Evolutionary conservation across 2,329 filamentous ascomycete species (phyloP), one percentile per base, ranked within the genome.

Genomic region (Sarocladium brachiariae): DNA sequence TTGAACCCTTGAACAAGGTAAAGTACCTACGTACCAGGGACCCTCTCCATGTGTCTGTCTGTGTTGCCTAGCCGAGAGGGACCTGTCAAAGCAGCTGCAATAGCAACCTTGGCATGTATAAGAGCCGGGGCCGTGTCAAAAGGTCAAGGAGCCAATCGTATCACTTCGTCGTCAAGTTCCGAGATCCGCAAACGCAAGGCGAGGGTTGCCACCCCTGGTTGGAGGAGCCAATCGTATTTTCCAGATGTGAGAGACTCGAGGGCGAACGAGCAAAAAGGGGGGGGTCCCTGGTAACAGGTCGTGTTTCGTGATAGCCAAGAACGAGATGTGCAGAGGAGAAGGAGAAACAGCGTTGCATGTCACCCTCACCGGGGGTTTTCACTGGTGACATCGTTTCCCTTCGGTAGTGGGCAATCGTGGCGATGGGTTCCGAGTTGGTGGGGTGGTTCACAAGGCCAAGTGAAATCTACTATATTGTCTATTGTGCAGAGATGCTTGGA

Each of bases 151-250:
- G 25, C 43, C 43, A 47, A 47, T 47, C 43, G 43, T 21, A 33
- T 31, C 43, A 18, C 27, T 33, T 19, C 10, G 10, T 47, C 43
- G 43, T 21, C n/a, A 31, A 13, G 43, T 31, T 47, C 43, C 43
- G 43, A 47, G 43, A 47, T 47, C 43, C 43, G 43, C 39, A 45
- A 21, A 30, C 27, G 21, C 4, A 7, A 19, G 8, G 37, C 8
- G 16, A 19, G 18, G 33, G 33, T 19, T 21, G 37, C 16, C 18
- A 21, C 9, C 21, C 13, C n/a, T n/a, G n/a, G 19, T 25, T 33
- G 16, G 43, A 33, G 24, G 43, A 47, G 43, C 43, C 43, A 47
- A 47, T 47, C 43, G 43, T 47, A 47, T 47, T 25, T 47, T 21
- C 21, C n/a, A n/a, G n/a, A n/a, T n/a, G n/a, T n/a, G n/a, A n/a